Evolutionary conservation across 352 stramenopile species (phyloP), one percentile per base, ranked within the genome.

Genomic region (Pythium phragmitis): DNA sequence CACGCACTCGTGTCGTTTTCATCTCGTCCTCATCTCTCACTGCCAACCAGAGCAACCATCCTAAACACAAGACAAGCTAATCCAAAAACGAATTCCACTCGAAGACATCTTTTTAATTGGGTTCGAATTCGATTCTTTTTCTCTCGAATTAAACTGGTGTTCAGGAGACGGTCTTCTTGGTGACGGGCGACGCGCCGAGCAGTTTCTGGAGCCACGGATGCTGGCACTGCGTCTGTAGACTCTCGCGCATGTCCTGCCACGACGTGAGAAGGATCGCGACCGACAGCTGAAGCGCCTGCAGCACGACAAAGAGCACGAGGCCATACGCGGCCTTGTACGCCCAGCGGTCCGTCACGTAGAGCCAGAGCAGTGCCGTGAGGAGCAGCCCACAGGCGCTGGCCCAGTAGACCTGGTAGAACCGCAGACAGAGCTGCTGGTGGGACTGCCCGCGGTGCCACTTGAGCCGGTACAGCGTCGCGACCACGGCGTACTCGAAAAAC

Each of bases 341-440:
- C 63, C 66, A 72, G 16, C 81, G 82, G 34, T 91, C 78, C 4
- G 83, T 87, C 16, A 79, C 57, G 59, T 85, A 87, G 30, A 92
- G 72, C 83, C 83, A 92, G 3, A 87, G 45, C 23, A 67, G 60
- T 21, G 73, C 67, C 16, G 51, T 56, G 26, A 80, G 0, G 23
- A 87, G 49, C 49, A 81, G 81, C 16, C 73, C 52, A n/a, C 83
- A 16, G 11, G 74, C 76, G 19, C 75, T 43, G n/a, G 77, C 63
- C 83, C 83, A 92, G 59, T 87, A 92, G 36, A 65, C 52, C 50
- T 82, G 80, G 65, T 92, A 91, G 64, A 89, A 91, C 36, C 75
- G 54, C 30, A 70, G 42, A 11, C 63, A 67, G n/a, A 89, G 67
- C 39, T 74, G 64, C 16, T 61, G 64, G 42, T 79, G 65, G 46